Base-by-base conservation (phyloP, 495 filamentous ascomycete genomes). In the Hyphodiscus hymeniophilus region DNA sequence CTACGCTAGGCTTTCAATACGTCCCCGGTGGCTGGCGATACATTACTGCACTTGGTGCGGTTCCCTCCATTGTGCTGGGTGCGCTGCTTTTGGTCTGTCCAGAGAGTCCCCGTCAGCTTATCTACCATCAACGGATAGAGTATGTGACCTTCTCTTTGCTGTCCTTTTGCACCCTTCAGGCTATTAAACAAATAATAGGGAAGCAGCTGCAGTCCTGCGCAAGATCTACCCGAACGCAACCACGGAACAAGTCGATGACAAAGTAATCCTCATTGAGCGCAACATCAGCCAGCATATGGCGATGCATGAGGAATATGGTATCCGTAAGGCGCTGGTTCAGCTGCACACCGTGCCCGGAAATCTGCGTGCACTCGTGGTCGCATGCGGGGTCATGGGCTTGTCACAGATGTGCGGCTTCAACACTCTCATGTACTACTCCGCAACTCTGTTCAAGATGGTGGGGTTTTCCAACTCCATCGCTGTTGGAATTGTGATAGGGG, bases 101-200 rank as follows among this genome's bases (percentile, higher is more conserved):
- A 1, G 72, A 75, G 47, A 75, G 69, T 0, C 74, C 73, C 12
- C 72, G 73, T 24, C 70, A 75, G 49, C 59, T 76, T 26, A 55
- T 71, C 21, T 70, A 66, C 48, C 63, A 74, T 38, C n/a, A n/a
- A n/a, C n/a, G n/a, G n/a, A n/a, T n/a, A n/a, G n/a, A n/a, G n/a
- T n/a, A n/a, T n/a, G n/a, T n/a, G n/a, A n/a, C n/a, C n/a, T n/a
- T n/a, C n/a, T n/a, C n/a, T n/a, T n/a, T n/a, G n/a, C n/a, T n/a
- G n/a, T n/a, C n/a, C n/a, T n/a, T n/a, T n/a, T n/a, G n/a, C n/a
- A n/a, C n/a, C n/a, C n/a, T n/a, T n/a, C n/a, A n/a, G n/a, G n/a
- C n/a, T n/a, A n/a, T n/a, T n/a, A n/a, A 58, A 61, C 21, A 63
- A 63, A 18, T 31, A 51, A 0, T 68, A 70, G 7, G 61, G 73